These are phyloP conservation scores for Malassezia sp. DNA, from an alignment of 1,284 basidiomycete species.

Conservation along the genomic window DNA sequence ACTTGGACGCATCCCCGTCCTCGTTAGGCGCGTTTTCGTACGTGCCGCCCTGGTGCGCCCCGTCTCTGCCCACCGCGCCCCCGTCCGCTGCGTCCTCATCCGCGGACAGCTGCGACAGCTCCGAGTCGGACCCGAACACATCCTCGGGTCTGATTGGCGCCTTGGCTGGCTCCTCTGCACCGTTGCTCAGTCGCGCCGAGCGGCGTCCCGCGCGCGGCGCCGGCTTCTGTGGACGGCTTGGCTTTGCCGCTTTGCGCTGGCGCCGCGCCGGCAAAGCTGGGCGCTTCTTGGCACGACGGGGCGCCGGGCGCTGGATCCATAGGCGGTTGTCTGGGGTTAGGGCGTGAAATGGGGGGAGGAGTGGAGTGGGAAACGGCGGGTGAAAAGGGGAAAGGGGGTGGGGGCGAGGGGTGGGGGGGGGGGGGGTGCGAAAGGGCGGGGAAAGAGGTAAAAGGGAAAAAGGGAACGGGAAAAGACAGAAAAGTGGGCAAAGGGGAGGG, in stretches of 20 bases:
- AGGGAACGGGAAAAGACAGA: too few species aligned
- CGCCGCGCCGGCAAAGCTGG: slow-evolving; percentile 19
- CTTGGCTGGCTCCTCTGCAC: slow-evolving; percentile 5
- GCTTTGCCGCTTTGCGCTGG: slow-evolving; percentile 23
- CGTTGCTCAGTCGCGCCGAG: slow-evolving; percentile 10
- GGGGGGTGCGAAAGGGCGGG: too few species aligned
- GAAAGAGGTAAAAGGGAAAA: too few species aligned
- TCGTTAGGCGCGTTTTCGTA: slow-evolving; percentile 38
- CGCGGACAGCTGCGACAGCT: slow-evolving; percentile 35
- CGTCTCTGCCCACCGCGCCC: too few species aligned
- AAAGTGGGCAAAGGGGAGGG: too few species aligned
- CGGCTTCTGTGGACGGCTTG: slow-evolving; percentile 14
- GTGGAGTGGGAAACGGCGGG: neutral
- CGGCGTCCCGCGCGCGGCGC: slow-evolving; percentile 45
- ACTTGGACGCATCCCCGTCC: slow-evolving; percentile 39
- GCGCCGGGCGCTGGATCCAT: slow-evolving; percentile 62
- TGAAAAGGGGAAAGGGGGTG: neutral
- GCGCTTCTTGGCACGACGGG: slow-evolving; percentile 22
- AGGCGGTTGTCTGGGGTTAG: slow-evolving; percentile 56
- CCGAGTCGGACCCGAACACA: slow-evolving; percentile 25
- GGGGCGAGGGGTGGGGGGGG: too few species aligned
- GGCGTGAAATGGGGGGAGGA: neutral
- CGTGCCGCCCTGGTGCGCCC: slow-evolving; percentile 14
- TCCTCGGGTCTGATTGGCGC: slow-evolving; percentile 1
- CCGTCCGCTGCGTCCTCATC: slow-evolving; percentile 35